Evolutionary conservation across 139 green algal species (phyloP).

Genomic region (Picochlorum sp.): DNA sequence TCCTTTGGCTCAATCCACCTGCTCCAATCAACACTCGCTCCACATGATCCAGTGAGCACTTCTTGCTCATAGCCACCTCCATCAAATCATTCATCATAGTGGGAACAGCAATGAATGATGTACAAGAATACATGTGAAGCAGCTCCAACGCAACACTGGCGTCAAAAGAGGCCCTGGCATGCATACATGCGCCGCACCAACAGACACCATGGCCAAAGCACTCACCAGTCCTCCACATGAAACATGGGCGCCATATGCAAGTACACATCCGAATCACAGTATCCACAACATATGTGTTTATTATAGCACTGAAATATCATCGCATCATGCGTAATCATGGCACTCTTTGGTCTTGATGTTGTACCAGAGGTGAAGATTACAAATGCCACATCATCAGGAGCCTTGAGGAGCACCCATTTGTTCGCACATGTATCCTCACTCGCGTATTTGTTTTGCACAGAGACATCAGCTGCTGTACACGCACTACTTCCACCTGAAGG

Average conservation of each 20-base stretch:
- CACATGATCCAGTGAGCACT: background rate
- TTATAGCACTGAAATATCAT: conserved; percentile 60
- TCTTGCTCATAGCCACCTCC: conserved; percentile 3
- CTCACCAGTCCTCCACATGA: conserved; percentile 80
- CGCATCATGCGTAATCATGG: conserved; percentile 45
- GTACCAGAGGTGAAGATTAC: conserved; percentile 47
- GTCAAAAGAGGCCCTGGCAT: conserved; percentile 19
- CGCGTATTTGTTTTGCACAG: background rate
- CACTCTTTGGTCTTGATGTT: conserved; percentile 56
- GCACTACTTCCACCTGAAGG: no score
- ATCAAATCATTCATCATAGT: conserved; percentile 75
- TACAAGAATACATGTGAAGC: conserved; percentile 43
- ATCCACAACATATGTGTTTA: conserved; percentile 60
- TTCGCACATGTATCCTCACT: no score
- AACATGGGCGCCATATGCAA: conserved; percentile 82
- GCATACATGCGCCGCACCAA: conserved; percentile 48
- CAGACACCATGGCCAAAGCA: conserved; percentile 62
- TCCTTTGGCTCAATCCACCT: conserved; percentile 14
- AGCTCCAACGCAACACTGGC: conserved; percentile 8
- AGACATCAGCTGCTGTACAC: background rate
- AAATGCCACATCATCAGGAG: conserved; percentile 26
- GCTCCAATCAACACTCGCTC: conserved; percentile 36
- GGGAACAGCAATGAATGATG: conserved; percentile 67
- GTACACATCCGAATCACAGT: conserved; percentile 61
- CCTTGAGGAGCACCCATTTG: background rate